Evolutionary conservation across 257 asterid genomes (phyloP).

Genomic region (Solanum tacnaense): DNA sequence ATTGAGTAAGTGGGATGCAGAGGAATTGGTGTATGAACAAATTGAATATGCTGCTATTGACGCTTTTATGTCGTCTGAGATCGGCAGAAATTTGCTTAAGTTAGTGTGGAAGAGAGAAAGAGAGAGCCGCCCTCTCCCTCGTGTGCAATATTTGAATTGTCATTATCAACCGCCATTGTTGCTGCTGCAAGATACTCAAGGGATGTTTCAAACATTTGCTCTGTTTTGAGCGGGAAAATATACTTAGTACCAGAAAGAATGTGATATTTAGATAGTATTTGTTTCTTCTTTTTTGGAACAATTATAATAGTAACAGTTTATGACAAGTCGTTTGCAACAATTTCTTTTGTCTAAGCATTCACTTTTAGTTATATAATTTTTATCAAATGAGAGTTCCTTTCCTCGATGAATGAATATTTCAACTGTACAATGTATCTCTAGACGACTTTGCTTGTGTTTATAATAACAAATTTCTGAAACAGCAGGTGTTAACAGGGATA

Average conservation of each 20-base stretch:
- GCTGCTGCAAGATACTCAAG: background rate
- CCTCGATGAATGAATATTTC: constrained; percentile 16
- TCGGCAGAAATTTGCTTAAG: background rate
- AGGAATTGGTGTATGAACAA: constrained; percentile 4
- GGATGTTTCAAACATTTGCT: background rate
- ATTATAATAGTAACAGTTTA: background rate
- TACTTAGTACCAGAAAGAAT: background rate
- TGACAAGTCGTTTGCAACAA: background rate
- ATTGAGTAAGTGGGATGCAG: constrained; percentile 13
- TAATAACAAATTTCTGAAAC: constrained; percentile 2
- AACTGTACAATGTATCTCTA: constrained; percentile 38
- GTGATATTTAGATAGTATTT: background rate
- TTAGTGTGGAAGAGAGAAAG: background rate
- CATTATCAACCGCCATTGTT: background rate
- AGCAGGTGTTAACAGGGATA: too few relatives aligned
- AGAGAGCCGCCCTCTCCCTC: background rate
- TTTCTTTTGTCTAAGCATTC: background rate
- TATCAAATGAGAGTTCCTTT: background rate
- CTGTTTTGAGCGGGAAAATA: background rate
- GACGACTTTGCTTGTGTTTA: constrained; percentile 7
- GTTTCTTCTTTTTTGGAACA: background rate
- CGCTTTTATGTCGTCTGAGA: constrained; percentile 9
- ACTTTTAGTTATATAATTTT: background rate
- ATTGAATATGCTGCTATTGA: constrained; percentile 15
- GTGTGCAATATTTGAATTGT: background rate